These are phyloP conservation scores for Penicillium odoratum DNA, from an alignment of 495 filamentous ascomycete species.

Conservation along the genomic window DNA sequence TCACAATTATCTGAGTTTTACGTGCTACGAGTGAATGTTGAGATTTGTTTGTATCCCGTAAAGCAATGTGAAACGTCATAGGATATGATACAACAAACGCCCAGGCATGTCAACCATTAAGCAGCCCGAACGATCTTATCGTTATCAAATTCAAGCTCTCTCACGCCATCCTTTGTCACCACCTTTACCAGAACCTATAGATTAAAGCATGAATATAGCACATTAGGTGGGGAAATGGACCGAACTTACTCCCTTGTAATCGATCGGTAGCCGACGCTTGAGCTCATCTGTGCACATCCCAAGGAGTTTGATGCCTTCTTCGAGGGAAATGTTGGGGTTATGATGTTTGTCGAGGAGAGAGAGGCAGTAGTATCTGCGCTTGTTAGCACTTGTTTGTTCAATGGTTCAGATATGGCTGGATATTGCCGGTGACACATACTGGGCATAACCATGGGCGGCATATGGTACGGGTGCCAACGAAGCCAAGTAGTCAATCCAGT, in stretches of 20 bases:
- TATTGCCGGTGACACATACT: slow-evolving; percentile 59
- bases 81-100: slow-evolving; percentile 48
- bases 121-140: slow-evolving; percentile 68
- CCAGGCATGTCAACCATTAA: slow-evolving; percentile 42
- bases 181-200: slow-evolving; percentile 78
- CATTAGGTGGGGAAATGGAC: background rate
- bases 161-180: slow-evolving; percentile 87
- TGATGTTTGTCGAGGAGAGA: slow-evolving; percentile 98
- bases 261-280: slow-evolving; percentile 91
- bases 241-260: slow-evolving; percentile 84
- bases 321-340: slow-evolving; percentile 85
- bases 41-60: slow-evolving; percentile 21
- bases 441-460: slow-evolving; percentile 96
- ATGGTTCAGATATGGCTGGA: background rate
- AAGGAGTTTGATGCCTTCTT: slow-evolving; percentile 85
- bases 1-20: background rate
- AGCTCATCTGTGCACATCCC: slow-evolving; percentile 94
- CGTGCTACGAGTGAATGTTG: background rate
- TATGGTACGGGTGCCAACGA: slow-evolving; percentile 85
- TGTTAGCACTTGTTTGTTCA: slow-evolving; percentile 21
- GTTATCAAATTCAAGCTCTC: slow-evolving; percentile 77
- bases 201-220: slow-evolving; percentile 15
- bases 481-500: slow-evolving; percentile 97
- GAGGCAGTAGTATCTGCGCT: slow-evolving; percentile 81
- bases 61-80: slow-evolving; percentile 33